Evolutionary conservation across 176 grass and related monocot species (phyloP), one percentile per base, ranked within the genome.

Genomic region (Aegilops bicornis): DNA sequence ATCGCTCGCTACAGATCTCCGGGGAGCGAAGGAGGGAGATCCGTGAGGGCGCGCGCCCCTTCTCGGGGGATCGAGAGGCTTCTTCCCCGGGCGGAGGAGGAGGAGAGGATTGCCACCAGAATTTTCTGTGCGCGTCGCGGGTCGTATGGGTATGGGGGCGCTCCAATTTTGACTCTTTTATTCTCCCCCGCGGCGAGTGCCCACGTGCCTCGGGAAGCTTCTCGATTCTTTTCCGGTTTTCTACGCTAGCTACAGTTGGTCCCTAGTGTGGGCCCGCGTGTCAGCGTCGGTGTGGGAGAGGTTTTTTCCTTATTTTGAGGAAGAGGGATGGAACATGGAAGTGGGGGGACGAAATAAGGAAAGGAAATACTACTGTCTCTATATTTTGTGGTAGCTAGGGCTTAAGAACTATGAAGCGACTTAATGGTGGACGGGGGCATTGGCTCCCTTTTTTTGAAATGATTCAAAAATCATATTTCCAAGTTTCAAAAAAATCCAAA

Each of bases 1-100:
- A 39, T 5, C 23, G 58, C 64, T 54, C 66, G 37, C 58, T 69
- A 32, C 65, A 73, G 84, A 87, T 90, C 89, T 79, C 79, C 13
- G 50, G 37, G 27, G 27, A 27, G 64, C 4, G 7, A 4, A 10
- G 15, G 50, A 10, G 76, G 37, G 1, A 60, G 76, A 24, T 78
- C 73, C 22, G 73, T 39, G n/a, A 19, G 70, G 23, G 7, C 25
- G 70, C 61, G 4, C 69, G 76, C 69, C 19, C 22, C 77, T 56
- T 19, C 48, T 30, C 56, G 70, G 62, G 32, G 61, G 64, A 36
- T 88, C 72, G 36, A 15, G 36, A 84, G 69, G 50, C 50, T 54
- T 50, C 22, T 72, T 54, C 80, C 79, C 31, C 16, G 30, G 47
- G 79, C 30, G 23, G 56, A 47, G 35, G 50, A 16, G 24, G 58